Base-by-base conservation (phyloP, 208 protist genomes). In the Angomonas ambiguus region DNA sequence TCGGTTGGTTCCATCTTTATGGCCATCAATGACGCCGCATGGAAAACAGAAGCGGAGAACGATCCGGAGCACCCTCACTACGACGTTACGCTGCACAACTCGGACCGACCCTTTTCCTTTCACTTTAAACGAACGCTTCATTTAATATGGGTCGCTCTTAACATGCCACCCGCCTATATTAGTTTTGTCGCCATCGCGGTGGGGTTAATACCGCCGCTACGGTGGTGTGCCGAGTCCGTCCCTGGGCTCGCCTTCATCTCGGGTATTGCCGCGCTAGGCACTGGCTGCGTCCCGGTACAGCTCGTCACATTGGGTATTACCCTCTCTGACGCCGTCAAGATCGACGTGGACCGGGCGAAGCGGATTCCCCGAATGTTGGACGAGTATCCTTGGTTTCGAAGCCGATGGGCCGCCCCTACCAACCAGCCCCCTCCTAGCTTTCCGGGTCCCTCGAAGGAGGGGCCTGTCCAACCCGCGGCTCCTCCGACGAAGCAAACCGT, bases 231-330 rank as follows among this genome's bases (percentile, higher is more conserved):
- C 0, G 32, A 72, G 35, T 77, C 74, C 32, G 16, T 48, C 48
- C 49, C 68, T 4, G 74, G 71, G 1, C 30, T 67, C 13, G 55
- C 67, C 8, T 35, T 81, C 32, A 62, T 85, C 22, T 58, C 66
- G 55, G 80, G 80, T 18, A 33, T 82, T 30, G 48, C 51, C 16
- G 27, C 76, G 13, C 38, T 85, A 16, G 80, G 76, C 30, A 51
- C 62, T 1, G 76, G 71, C 13, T 73, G 76, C 42, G 72, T 82
- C 22, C 80, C 80, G 1, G 22, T 85, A n/a, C 69, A 76, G 64
- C 62, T 85, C 22, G 25, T 85, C 31, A 49, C 74, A 3, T 58
- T 85, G 5, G 80, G 80, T 5, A 57, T 65, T 48, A 80, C 65
- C 24, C 65, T 85, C 27, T 62, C 72, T 45, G 62, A 48, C n/a